A percentile compares a stretch with the other conserved stretches of the same genome.
phyloP scores from a whole-genome alignment of 1,139 yeast genomes.

The Saccharomyces pastorianus region DNA sequence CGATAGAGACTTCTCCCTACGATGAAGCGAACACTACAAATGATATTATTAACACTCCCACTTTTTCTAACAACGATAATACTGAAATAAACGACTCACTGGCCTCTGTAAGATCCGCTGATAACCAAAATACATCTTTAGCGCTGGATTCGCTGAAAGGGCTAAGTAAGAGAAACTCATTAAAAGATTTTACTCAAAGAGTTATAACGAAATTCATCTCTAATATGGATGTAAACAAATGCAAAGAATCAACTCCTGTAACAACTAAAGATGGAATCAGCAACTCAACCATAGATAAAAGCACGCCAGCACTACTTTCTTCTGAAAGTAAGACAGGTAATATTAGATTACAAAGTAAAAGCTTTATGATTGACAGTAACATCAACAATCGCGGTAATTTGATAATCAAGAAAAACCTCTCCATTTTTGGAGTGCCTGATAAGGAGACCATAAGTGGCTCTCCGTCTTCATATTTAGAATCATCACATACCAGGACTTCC shows the following conservation, averaged over 20 bases:
- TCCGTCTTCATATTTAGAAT: conserved; percentile 3
- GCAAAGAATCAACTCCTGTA: no score
- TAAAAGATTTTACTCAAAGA: conserved; percentile 19
- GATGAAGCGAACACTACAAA: not conserved
- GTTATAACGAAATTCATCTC: conserved; percentile 20
- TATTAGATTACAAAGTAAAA: not conserved
- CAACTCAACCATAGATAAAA: not conserved
- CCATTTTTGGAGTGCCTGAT: not conserved
- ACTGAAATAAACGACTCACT: not conserved
- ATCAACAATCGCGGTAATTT: not conserved
- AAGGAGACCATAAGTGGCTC: not conserved
- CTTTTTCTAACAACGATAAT: not conserved
- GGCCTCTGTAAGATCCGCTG: conserved; percentile 6
- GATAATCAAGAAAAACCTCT: conserved; percentile 1
- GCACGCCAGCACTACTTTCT: not conserved
- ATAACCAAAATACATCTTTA: conserved; percentile 10
- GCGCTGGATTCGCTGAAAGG: conserved; percentile 27
- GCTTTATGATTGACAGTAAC: not conserved
- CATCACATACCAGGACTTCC: conserved; percentile 5
- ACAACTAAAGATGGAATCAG: no score
- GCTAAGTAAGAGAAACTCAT: conserved; percentile 17
- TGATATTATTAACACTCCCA: not conserved
- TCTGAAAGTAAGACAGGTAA: not conserved
- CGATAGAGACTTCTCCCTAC: not conserved
- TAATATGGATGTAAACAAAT: conserved; percentile 8